Evolutionary conservation across 352 stramenopile genomes (phyloP), one percentile per base, ranked within the genome.

Genomic region (Phytopythium helicoides): DNA sequence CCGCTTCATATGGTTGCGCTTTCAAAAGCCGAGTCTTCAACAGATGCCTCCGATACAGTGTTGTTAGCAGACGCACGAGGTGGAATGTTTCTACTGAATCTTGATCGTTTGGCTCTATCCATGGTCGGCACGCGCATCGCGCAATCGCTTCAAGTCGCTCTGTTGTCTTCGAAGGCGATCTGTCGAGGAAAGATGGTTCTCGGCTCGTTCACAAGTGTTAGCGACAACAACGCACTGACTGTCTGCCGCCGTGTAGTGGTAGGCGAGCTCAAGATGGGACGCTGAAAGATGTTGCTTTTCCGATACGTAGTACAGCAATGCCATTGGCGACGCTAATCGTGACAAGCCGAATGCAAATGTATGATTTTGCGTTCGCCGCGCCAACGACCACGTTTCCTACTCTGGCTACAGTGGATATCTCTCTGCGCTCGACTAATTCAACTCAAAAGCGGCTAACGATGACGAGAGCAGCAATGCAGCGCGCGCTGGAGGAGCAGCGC

Each of bases 51-150:
- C 4, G 48, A 48, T 28, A 19, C 62, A 0, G n/a, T 73, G 26
- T 36, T 83, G 0, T 7, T 79, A 7, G 40, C 52, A 12, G 64
- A 78, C 21, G 18, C 21, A 26, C 15, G 41, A 3, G 64, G 70
- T 6, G 26, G 35, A 18, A 58, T 79, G 49, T 47, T 62, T 23
- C 48, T 58, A 16, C 23, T 81, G 37, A 65, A 83, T 33, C 41
- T 59, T n/a, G 34, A 19, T 16, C 34, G 38, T 0, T 52, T 53
- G 12, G 35, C 9, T 1, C 26, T 71, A 11, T 18, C 68, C 23
- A 51, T 40, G 14, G 56, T 81, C 31, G 48, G 62, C 38, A 60
- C 33, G 1, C 34, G 47, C 19, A 33, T 51, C 23, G 33, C 40
- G 0, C 52, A 56, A 19, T 10, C 22, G 35, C 40, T 68, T 41